phyloP scores from a whole-genome alignment of 2,329 filamentous ascomycete species.

The Nothomitra cinnamomea region DNA sequence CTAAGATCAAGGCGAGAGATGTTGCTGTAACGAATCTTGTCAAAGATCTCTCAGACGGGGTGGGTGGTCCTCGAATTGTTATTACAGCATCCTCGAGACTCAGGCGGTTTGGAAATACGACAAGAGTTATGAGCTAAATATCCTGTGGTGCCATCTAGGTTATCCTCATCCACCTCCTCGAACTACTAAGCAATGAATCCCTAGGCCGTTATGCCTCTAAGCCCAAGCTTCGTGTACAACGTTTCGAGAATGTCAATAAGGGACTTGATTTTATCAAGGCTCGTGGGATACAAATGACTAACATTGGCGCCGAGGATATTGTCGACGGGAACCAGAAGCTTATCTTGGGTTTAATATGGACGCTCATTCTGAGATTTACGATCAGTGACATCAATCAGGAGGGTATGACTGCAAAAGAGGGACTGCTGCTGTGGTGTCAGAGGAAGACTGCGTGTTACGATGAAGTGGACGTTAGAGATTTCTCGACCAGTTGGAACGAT shows the following conservation, averaged over 20 bases:
- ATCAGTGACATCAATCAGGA: conserved; percentile 98
- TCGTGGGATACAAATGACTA: conserved; percentile 89
- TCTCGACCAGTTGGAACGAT: conserved; percentile 93
- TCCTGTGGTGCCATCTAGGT: conserved; percentile 36
- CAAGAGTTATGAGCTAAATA: conserved; percentile 4
- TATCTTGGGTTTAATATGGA: conserved; percentile 95
- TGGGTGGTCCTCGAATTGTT: conserved; percentile 31
- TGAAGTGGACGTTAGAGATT: conserved; percentile 88
- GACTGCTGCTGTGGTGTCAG: conserved; percentile 90
- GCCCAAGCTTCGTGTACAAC: conserved; percentile 88
- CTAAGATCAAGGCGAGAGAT: conserved; percentile 66
- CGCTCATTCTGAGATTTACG: conserved; percentile 89
- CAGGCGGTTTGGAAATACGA: conserved; percentile 8
- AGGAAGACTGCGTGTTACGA: conserved; percentile 97
- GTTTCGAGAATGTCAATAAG: conserved; percentile 95
- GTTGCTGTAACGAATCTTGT: conserved; percentile 78
- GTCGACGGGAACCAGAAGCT: conserved; percentile 97
- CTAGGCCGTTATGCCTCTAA: conserved; percentile 93
- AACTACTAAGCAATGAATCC: conserved; percentile 87
- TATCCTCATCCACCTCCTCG: conserved; percentile 87
- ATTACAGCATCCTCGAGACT: neutral
- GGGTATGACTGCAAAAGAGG: conserved; percentile 94
- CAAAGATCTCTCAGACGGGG: conserved; percentile 79
- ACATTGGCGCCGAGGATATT: conserved; percentile 95
- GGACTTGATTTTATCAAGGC: conserved; percentile 86